These are phyloP conservation scores for Symbiodinium pilosum DNA, from an alignment of 73 alveolate species.

Conservation along the genomic window DNA sequence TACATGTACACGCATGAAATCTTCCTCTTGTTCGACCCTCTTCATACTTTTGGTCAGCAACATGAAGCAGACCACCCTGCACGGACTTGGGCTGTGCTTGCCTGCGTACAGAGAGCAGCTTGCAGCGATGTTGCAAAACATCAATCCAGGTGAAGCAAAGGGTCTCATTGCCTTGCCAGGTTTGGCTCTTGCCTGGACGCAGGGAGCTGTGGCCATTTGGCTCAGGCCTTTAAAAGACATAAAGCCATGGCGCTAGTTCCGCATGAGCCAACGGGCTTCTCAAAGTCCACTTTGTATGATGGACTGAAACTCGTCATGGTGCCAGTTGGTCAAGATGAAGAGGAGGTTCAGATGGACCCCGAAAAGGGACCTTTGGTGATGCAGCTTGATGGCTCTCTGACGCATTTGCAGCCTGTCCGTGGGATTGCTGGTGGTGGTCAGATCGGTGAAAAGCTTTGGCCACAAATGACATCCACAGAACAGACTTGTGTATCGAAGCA, in stretches of 20 bases:
- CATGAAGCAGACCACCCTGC: too few relatives aligned
- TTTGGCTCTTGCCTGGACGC: too few relatives aligned
- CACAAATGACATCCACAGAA: conserved; percentile 75
- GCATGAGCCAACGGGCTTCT: conserved; percentile 83
- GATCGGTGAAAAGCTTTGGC: conserved; percentile 78
- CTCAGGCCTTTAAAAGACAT: neutral
- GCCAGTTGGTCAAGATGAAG: neutral
- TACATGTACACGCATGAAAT: too few relatives aligned
- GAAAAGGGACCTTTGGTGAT: conserved; percentile 68
- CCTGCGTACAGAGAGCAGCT: too few relatives aligned
- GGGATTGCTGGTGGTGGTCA: conserved; percentile 61
- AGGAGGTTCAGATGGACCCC: conserved; percentile 64
- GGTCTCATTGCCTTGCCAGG: too few relatives aligned
- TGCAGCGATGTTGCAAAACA: too few relatives aligned
- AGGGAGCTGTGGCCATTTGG: too few relatives aligned
- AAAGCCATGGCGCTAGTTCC: conserved; percentile 54
- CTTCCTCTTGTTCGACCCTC: too few relatives aligned
- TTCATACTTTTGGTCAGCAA: too few relatives aligned
- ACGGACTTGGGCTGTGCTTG: too few relatives aligned
- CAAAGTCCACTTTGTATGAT: conserved; percentile 71
- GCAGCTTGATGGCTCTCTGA: conserved; percentile 71
- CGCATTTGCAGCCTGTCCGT: conserved; percentile 38
- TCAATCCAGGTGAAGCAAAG: too few relatives aligned
- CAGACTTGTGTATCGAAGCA: conserved; percentile 90
- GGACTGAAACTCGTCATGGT: conserved; percentile 46